phyloP scores from a whole-genome alignment of 164 flowering plant species.

The Cinnamomum micranthum region DNA sequence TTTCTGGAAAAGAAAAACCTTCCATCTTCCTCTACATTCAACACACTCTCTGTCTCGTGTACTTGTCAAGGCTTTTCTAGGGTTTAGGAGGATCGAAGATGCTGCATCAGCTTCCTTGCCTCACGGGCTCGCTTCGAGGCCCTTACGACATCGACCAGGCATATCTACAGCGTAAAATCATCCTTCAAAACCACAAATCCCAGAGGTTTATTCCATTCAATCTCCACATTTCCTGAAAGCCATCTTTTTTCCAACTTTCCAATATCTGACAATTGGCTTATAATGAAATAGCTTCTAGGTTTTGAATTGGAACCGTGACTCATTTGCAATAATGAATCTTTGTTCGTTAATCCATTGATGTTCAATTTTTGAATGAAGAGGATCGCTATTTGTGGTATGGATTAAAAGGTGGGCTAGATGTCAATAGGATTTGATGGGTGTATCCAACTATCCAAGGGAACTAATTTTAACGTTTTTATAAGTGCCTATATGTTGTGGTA shows the following conservation, averaged over 20 bases:
- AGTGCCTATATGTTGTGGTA: too few relatives aligned
- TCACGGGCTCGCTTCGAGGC: constrained; percentile 67
- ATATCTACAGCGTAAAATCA: constrained; percentile 64
- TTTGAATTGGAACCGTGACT: neutral
- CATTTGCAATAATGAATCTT: neutral
- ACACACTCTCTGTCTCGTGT: neutral
- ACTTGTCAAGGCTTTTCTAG: neutral
- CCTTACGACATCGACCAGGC: constrained; percentile 88
- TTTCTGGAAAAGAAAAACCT: too few relatives aligned
- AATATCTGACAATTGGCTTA: too few relatives aligned
- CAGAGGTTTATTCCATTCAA: constrained; percentile 24
- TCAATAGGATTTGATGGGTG: too few relatives aligned
- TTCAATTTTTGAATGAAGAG: too few relatives aligned
- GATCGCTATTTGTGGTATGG: too few relatives aligned
- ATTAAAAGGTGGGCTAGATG: too few relatives aligned
- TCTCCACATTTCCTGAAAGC: neutral
- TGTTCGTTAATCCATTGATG: too few relatives aligned
- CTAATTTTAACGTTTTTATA: too few relatives aligned
- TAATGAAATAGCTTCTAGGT: neutral
- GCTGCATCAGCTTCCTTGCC: constrained; percentile 80
- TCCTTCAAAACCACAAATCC: constrained; percentile 48
- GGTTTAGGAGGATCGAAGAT: constrained; percentile 27
- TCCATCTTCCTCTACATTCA: too few relatives aligned
- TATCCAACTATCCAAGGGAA: too few relatives aligned
- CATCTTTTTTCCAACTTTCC: too few relatives aligned